These are phyloP conservation scores for Vanrija humicola DNA, from an alignment of 1,284 basidiomycete genomes.

Conservation along the genomic window DNA sequence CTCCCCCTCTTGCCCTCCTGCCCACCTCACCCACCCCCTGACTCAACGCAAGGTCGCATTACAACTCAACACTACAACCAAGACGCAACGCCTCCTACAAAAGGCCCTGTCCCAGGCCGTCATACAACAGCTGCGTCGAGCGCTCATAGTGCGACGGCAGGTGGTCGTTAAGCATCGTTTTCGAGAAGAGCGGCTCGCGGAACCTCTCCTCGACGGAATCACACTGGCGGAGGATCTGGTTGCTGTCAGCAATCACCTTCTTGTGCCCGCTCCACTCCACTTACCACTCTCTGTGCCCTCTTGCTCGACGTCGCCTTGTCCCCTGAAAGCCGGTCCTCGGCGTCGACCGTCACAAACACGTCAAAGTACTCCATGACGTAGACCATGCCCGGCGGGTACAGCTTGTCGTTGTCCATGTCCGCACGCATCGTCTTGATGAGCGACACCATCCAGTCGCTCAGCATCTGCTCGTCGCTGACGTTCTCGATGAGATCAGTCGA, in stretches of 20 bases:
- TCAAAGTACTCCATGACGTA: slow-evolving; percentile 48
- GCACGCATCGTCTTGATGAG: slow-evolving; percentile 50
- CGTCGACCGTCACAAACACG: slow-evolving; percentile 41
- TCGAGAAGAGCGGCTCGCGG: slow-evolving; percentile 47
- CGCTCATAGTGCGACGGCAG: slow-evolving; percentile 44
- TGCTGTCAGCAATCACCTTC: no score
- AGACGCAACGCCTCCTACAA: background rate
- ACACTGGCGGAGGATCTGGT: slow-evolving; percentile 46
- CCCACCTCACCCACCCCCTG: no score
- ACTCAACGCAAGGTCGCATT: no score
- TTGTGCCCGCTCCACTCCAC: slow-evolving; percentile 21
- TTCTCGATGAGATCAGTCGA: background rate
- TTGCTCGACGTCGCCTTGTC: slow-evolving; percentile 16
- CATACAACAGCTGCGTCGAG: slow-evolving; percentile 39
- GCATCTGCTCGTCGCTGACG: slow-evolving; percentile 23
- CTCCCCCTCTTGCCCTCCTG: no score
- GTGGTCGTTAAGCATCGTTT: slow-evolving; percentile 47
- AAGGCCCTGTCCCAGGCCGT: slow-evolving; percentile 27
- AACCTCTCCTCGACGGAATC: slow-evolving; percentile 53
- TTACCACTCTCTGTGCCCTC: slow-evolving; percentile 47
- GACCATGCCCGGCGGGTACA: slow-evolving; percentile 47
- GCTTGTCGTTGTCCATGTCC: slow-evolving; percentile 50
- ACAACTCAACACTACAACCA: no score
- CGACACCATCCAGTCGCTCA: slow-evolving; percentile 48
- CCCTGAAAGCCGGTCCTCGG: background rate